A percentile compares a stretch with the other conserved stretches of the same genome.
Evolutionary conservation across 2,329 filamentous ascomycete genomes (phyloP).

Genomic region (Xylaria sp.): DNA sequence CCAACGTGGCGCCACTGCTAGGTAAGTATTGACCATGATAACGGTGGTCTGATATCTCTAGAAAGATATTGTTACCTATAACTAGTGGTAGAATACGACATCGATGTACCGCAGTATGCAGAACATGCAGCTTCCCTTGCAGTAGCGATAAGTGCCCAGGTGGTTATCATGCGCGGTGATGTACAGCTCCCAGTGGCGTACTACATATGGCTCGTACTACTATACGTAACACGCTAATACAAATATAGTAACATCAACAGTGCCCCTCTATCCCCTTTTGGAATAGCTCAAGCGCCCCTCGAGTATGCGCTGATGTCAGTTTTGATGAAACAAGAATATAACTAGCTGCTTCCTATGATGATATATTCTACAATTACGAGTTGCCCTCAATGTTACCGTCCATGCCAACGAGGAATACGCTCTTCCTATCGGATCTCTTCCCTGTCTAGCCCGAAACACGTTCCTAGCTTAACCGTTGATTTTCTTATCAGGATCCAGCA

Average conservation of each 20-base stretch:
- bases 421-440: constrained; percentile 15
- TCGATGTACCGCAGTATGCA: constrained; percentile 23
- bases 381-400: constrained; percentile 5
- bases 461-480: constrained; percentile 7
- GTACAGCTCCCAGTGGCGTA: constrained; percentile 23
- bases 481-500: constrained; percentile 2
- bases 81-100: not conserved
- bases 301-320: constrained; percentile 33
- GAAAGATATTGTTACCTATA: not conserved
- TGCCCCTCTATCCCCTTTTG: constrained; percentile 28
- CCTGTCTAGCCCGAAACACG: constrained; percentile 8
- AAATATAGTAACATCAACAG: not conserved
- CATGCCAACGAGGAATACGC: constrained; percentile 7
- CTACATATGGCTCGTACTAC: no score
- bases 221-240: constrained; percentile 1
- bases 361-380: constrained; percentile 1
- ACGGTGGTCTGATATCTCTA: not conserved
- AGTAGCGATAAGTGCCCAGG: not conserved
- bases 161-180: constrained; percentile 26
- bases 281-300: constrained; percentile 2
- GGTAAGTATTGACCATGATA: not conserved
- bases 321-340: constrained; percentile 7
- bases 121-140: constrained; percentile 24
- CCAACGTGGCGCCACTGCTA: not conserved
- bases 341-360: not conserved